Evolutionary conservation across 2,329 filamentous ascomycete species (phyloP).

Genomic region (Pseudogymnoascus sp.): DNA sequence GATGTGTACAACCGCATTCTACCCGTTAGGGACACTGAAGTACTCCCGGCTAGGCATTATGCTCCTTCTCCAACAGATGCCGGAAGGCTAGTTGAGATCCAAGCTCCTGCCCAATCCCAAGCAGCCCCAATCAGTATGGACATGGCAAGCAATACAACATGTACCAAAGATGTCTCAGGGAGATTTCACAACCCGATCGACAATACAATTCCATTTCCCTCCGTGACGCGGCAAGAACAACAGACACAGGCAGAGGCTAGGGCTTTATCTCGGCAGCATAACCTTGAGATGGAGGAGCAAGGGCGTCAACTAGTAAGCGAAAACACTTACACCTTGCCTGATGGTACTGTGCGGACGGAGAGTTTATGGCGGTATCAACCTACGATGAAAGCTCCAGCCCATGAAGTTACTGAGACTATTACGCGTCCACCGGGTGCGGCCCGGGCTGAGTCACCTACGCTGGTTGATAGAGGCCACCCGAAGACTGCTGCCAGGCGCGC

Average conservation of each 20-base stretch:
- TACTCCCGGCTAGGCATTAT: conserved; percentile 44
- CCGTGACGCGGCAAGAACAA: neutral
- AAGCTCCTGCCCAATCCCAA: conserved; percentile 24
- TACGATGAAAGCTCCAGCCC: neutral
- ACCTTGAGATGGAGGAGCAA: neutral
- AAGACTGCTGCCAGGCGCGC: neutral
- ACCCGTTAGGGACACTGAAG: conserved; percentile 44
- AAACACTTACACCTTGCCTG: neutral
- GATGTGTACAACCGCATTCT: conserved; percentile 43
- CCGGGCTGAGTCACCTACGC: neutral
- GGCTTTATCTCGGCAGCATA: neutral
- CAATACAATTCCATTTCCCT: neutral
- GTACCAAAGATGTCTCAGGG: neutral
- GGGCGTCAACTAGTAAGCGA: conserved; percentile 3
- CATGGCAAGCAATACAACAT: neutral
- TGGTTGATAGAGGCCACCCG: neutral
- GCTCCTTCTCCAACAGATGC: conserved; percentile 29
- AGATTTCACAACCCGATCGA: neutral
- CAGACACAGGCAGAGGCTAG: neutral
- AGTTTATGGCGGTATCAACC: conserved; percentile 4
- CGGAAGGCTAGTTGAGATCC: conserved; percentile 35
- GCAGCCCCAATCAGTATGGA: neutral
- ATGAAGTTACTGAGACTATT: neutral
- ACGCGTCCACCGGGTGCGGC: neutral
- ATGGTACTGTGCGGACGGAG: neutral